A percentile compares a stretch with the other conserved stretches of the same genome.
phyloP scores from a whole-genome alignment of 768 basidiomycete species.

The Bullera alba region DNA sequence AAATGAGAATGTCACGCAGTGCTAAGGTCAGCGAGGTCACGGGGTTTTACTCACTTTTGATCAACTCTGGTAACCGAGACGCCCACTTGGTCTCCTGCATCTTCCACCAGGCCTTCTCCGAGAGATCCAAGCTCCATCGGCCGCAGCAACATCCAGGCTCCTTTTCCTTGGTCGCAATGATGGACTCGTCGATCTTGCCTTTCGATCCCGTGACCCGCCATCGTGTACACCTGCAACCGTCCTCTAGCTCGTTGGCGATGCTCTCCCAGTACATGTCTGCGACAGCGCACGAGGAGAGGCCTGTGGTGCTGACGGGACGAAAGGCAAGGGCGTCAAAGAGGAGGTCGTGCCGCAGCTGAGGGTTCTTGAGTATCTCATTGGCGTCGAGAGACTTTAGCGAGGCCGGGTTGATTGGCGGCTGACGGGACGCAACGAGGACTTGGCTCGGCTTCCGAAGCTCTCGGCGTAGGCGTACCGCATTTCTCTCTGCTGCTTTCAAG shows the following conservation, averaged over 20 bases:
- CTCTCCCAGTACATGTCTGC: slow-evolving; percentile 81
- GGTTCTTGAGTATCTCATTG: slow-evolving; percentile 75
- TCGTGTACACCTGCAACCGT: slow-evolving; percentile 56
- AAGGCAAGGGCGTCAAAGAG: slow-evolving; percentile 61
- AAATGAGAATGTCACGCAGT: slow-evolving; percentile 70
- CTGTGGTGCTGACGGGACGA: slow-evolving; percentile 40
- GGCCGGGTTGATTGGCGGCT: slow-evolving; percentile 72
- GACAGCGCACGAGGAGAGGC: slow-evolving; percentile 47
- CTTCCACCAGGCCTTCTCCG: slow-evolving; percentile 26
- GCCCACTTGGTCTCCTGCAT: slow-evolving; percentile 16
- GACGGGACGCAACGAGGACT: slow-evolving; percentile 24
- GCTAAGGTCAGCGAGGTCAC: slow-evolving; percentile 47
- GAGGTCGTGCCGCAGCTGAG: slow-evolving; percentile 85
- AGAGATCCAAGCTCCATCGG: slow-evolving; percentile 21
- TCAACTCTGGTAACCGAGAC: slow-evolving; percentile 27
- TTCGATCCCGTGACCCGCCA: slow-evolving; percentile 16
- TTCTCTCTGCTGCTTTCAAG: neutral
- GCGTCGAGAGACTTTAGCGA: slow-evolving; percentile 81
- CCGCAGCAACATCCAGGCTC: slow-evolving; percentile 25
- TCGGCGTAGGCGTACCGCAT: neutral
- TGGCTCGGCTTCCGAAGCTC: neutral
- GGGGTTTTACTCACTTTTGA: slow-evolving; percentile 24
- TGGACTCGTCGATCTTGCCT: neutral
- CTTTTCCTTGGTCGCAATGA: slow-evolving; percentile 4
- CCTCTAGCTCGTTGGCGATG: slow-evolving; percentile 66